These are phyloP conservation scores for Gonapodya prolifera DNA, from an alignment of 192 early-diverging fungal species.

Conservation along the genomic window DNA sequence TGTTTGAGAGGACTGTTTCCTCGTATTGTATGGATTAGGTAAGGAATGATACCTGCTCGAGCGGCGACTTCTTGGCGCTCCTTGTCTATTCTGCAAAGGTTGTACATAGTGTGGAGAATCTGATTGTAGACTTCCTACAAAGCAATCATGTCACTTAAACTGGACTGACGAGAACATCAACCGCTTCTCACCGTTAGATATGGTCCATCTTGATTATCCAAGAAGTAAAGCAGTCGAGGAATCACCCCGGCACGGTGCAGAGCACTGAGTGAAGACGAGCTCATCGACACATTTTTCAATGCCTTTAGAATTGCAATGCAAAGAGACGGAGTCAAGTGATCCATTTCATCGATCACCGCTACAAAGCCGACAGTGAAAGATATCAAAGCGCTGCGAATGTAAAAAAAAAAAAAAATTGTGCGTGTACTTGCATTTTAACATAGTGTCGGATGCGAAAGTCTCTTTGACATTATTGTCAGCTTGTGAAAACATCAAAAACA, in stretches of 20 bases:
- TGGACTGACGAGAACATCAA: background rate
- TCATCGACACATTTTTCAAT: conserved; percentile 49
- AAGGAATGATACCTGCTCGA: conserved; percentile 37
- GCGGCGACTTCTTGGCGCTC: conserved; percentile 40
- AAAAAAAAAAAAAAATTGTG: conserved; percentile 2
- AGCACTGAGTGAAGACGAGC: conserved; percentile 2
- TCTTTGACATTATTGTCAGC: conserved; percentile 40
- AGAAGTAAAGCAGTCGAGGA: conserved; percentile 20
- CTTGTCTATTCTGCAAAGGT: conserved; percentile 45
- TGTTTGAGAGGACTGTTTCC: conserved; percentile 36
- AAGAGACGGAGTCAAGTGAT: conserved; percentile 19
- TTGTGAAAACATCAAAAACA: conserved; percentile 40
- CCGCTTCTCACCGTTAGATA: conserved; percentile 7
- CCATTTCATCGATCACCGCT: conserved; percentile 16
- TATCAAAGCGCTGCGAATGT: background rate
- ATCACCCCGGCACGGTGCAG: background rate
- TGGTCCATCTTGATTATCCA: conserved; percentile 15
- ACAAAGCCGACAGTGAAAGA: background rate
- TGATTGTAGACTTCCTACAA: conserved; percentile 41
- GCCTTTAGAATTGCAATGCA: conserved; percentile 38
- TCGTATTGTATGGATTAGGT: conserved; percentile 29
- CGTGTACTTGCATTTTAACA: conserved; percentile 22
- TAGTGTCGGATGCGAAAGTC: conserved; percentile 22
- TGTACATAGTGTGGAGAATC: conserved; percentile 40
- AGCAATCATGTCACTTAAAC: conserved; percentile 3